phyloP scores from a whole-genome alignment of 345 rosid genomes.

The Nephelium lappaceum region DNA sequence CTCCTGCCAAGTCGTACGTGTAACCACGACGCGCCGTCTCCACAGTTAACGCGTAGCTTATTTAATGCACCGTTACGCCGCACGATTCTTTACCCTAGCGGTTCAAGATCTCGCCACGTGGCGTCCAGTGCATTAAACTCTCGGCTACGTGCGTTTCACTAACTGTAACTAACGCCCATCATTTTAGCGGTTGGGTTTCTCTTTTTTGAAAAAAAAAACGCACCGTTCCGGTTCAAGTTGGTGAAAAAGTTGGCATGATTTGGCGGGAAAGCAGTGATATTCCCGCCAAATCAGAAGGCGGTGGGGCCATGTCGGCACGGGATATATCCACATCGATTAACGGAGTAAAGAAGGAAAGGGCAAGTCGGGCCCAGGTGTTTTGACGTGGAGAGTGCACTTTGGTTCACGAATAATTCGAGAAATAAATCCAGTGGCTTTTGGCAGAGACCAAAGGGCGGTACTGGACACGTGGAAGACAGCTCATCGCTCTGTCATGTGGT shows the following conservation, averaged over 20 bases:
- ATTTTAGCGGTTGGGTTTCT: background rate
- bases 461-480: slow-evolving; percentile 46
- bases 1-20: slow-evolving; percentile 20
- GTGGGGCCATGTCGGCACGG: slow-evolving; percentile 34
- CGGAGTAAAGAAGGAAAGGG: background rate
- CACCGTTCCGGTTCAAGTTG: background rate
- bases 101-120: slow-evolving; percentile 5
- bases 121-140: slow-evolving; percentile 2
- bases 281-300: slow-evolving; percentile 52
- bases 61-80: slow-evolving; percentile 3
- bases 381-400: slow-evolving; percentile 33
- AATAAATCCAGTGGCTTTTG: slow-evolving; percentile 26
- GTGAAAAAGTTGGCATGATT: background rate
- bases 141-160: slow-evolving; percentile 17
- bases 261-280: slow-evolving; percentile 39
- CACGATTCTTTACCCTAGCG: background rate
- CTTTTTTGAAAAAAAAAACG: background rate
- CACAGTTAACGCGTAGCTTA: background rate
- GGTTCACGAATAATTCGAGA: slow-evolving; percentile 17
- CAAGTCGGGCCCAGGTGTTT: background rate
- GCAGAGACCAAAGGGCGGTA: slow-evolving; percentile 34
- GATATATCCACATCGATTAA: slow-evolving; percentile 30
- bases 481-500: slow-evolving; percentile 14
- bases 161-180: slow-evolving; percentile 3
- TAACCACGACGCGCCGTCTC: slow-evolving; percentile 15